Conservation (phyloP, 805 yeast species). For the Wickerhamomyces bisporus region DNA sequence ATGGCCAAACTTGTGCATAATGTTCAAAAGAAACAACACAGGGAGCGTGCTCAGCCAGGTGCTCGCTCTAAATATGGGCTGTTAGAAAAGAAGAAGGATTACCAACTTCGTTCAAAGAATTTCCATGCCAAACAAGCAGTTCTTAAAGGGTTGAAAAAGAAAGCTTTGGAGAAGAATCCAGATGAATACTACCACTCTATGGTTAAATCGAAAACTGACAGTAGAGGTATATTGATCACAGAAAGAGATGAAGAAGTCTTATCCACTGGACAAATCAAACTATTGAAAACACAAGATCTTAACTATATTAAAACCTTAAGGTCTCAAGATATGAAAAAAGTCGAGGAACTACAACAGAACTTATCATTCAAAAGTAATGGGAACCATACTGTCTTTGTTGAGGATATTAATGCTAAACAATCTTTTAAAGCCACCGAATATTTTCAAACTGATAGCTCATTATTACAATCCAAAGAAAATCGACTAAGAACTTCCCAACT, state of each 20-base stretch:
- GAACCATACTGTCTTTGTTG: constrained; percentile 83
- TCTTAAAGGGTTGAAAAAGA: constrained; percentile 64
- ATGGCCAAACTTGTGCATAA: constrained; percentile 85
- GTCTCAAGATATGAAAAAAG: constrained; percentile 59
- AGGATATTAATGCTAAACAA: constrained; percentile 48
- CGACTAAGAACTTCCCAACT: constrained; percentile 62
- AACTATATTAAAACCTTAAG: constrained; percentile 78
- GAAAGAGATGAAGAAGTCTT: constrained; percentile 62
- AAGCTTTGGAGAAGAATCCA: constrained; percentile 73
- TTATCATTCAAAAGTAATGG: constrained; percentile 55
- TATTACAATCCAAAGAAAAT: constrained; percentile 64
- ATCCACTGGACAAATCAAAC: constrained; percentile 68
- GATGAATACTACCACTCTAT: constrained; percentile 97
- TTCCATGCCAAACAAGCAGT: constrained; percentile 54
- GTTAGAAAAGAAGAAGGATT: constrained; percentile 89
- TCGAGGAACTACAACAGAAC: constrained; percentile 44
- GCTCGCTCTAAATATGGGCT: constrained; percentile 75
- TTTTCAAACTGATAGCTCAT: constrained; percentile 65
- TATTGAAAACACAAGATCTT: constrained; percentile 86
- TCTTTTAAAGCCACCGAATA: constrained; percentile 56
- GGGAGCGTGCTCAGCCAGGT: constrained; percentile 85
- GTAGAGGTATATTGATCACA: constrained; percentile 58
- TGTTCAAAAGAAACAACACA: constrained; percentile 92
- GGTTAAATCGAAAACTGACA: constrained; percentile 66
- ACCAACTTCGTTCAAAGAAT: constrained; percentile 64